Evolutionary conservation across 805 yeast genomes (phyloP).

Genomic region (Metschnikowia arizonensis): DNA sequence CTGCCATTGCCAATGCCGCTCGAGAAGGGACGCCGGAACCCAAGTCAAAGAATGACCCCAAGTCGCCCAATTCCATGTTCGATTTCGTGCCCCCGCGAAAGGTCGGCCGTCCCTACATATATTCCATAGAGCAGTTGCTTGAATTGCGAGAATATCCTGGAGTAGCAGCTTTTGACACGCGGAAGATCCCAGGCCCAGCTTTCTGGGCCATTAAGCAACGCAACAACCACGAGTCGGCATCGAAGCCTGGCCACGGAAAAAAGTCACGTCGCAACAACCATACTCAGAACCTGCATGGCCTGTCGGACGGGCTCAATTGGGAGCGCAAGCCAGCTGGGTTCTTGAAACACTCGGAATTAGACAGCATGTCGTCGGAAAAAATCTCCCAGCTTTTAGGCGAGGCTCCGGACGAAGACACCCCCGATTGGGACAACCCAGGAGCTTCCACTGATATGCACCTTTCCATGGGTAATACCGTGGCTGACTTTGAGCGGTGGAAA

Average conservation of each 20-base stretch:
- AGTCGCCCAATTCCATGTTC: slow-evolving; percentile 9
- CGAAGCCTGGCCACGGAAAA: slow-evolving; percentile 12
- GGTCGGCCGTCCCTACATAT: slow-evolving; percentile 17
- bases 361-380: slow-evolving; percentile 29
- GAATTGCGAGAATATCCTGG: slow-evolving; percentile 34
- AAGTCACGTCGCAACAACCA: slow-evolving; percentile 16
- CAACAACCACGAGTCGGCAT: not conserved
- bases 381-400: slow-evolving; percentile 37
- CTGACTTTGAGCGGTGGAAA: slow-evolving; percentile 60
- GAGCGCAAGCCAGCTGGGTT: slow-evolving; percentile 26
- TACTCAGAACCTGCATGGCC: slow-evolving; percentile 7
- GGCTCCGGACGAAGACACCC: slow-evolving; percentile 30
- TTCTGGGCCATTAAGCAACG: slow-evolving; percentile 45
- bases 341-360: slow-evolving; percentile 24
- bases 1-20: slow-evolving; percentile 47
- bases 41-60: slow-evolving; percentile 13
- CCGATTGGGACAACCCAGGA: slow-evolving; percentile 39
- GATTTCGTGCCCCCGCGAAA: slow-evolving; percentile 13
- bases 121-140: slow-evolving; percentile 28
- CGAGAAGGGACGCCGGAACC: slow-evolving; percentile 40
- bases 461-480: slow-evolving; percentile 49
- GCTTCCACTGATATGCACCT: slow-evolving; percentile 19
- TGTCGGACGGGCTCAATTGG: slow-evolving; percentile 25
- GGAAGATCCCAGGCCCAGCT: slow-evolving; percentile 42
- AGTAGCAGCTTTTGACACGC: slow-evolving; percentile 26